Percentiles rank a stretch among this genome's conserved stretches.
Conservation (phyloP, 1,284 basidiomycete genomes). For the Fomitiporia mediterranea region DNA sequence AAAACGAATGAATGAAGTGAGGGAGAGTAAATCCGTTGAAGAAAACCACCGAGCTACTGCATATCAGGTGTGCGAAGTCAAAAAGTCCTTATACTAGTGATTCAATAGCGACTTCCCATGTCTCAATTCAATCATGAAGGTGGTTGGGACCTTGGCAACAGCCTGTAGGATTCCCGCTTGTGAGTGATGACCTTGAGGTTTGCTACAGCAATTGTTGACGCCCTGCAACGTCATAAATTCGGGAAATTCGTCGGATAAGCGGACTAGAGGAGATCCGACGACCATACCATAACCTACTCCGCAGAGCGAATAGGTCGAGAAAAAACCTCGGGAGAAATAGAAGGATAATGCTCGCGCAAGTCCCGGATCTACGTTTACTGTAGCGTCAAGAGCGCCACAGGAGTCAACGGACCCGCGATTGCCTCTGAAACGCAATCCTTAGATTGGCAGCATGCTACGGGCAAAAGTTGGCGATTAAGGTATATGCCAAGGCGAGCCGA, state of each 20-base stretch:
- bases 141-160: neutral
- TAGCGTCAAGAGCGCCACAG: neutral
- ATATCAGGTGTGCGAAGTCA: no score
- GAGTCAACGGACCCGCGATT: neutral
- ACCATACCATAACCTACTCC: neutral
- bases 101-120: no score
- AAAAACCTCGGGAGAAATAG: neutral
- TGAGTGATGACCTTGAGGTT: no score
- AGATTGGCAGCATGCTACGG: no score
- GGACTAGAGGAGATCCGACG: neutral
- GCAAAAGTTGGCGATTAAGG: no score
- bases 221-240: neutral
- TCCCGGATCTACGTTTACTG: conserved; percentile 4
- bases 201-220: no score
- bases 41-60: no score
- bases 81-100: no score
- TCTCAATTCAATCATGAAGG: no score
- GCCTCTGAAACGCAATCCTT: no score
- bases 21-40: no score
- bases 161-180: neutral
- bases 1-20: no score
- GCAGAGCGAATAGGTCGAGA: neutral
- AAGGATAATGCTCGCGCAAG: conserved; percentile 11
- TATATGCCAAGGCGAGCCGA: neutral
- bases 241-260: neutral